phyloP scores from a whole-genome alignment of 805 yeast species.

The Candida boidinii region DNA sequence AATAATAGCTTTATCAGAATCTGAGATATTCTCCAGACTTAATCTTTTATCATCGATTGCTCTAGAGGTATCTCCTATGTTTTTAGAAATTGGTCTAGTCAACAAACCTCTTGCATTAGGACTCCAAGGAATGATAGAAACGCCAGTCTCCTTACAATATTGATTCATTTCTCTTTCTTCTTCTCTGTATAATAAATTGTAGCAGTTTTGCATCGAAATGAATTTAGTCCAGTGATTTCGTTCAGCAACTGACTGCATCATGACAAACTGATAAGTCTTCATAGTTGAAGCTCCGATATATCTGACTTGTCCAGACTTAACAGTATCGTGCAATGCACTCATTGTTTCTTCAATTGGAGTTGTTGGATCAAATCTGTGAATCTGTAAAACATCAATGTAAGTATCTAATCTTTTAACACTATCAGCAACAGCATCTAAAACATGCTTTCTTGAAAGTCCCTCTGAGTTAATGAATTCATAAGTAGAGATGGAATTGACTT shows the following conservation, averaged over 20 bases:
- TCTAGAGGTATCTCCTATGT: background rate
- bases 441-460: conserved; percentile 39
- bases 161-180: conserved; percentile 58
- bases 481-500: conserved; percentile 2
- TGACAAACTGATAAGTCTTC: conserved; percentile 46
- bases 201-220: conserved; percentile 49
- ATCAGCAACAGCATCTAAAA: conserved; percentile 32
- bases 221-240: conserved; percentile 49
- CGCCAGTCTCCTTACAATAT: conserved; percentile 42
- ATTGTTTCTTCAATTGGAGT: conserved; percentile 46
- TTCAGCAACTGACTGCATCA: conserved; percentile 49
- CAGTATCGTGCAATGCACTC: conserved; percentile 46
- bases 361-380: conserved; percentile 43
- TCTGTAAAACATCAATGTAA: conserved; percentile 43
- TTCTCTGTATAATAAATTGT: conserved; percentile 51
- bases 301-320: conserved; percentile 35
- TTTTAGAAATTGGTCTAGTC: conserved; percentile 35
- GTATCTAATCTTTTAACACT: conserved; percentile 40
- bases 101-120: conserved; percentile 50
- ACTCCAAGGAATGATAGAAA: conserved; percentile 55
- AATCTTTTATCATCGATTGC: too few species aligned
- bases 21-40: conserved; percentile 7
- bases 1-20: conserved; percentile 27
- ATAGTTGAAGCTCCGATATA: conserved; percentile 61
- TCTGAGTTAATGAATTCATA: conserved; percentile 24